Evolutionary conservation across 805 yeast genomes (phyloP).

Genomic region (Novakomyces olei): DNA sequence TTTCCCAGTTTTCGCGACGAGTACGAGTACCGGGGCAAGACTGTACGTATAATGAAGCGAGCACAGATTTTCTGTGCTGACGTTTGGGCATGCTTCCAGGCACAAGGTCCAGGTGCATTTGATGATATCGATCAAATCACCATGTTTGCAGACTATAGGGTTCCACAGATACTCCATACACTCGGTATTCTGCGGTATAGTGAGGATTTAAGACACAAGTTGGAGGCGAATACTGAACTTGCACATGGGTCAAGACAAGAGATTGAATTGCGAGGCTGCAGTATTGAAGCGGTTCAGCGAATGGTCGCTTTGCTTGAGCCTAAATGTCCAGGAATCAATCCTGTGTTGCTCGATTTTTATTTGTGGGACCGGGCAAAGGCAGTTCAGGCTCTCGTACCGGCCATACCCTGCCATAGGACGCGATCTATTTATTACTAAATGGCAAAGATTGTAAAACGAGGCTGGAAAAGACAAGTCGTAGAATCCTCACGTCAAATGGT

Average conservation of each 20-base stretch:
- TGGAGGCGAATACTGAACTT: slow-evolving; percentile 11
- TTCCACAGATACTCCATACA: slow-evolving; percentile 21
- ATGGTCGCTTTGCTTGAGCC: slow-evolving; percentile 11
- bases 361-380: slow-evolving; percentile 25
- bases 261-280: slow-evolving; percentile 22
- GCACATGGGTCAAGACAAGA: slow-evolving; percentile 17
- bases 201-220: slow-evolving; percentile 9
- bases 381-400: slow-evolving; percentile 12
- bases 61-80: slow-evolving; percentile 24
- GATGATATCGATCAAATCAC: slow-evolving; percentile 20
- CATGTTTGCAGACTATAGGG: slow-evolving; percentile 27
- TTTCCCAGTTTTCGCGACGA: slow-evolving; percentile 18
- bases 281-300: slow-evolving; percentile 19
- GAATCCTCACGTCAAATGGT: too few relatives aligned
- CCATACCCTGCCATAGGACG: slow-evolving; percentile 19
- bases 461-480: too few relatives aligned
- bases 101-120: slow-evolving; percentile 17
- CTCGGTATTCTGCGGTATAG: slow-evolving; percentile 19
- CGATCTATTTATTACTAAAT: too few relatives aligned
- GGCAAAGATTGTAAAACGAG: too few relatives aligned
- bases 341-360: slow-evolving; percentile 22
- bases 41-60: slow-evolving; percentile 13
- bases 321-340: slow-evolving; percentile 12
- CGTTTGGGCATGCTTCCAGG: slow-evolving; percentile 24
- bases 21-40: slow-evolving; percentile 13